Evolutionary conservation across 2,329 filamentous ascomycete genomes (phyloP), one percentile per base, ranked within the genome.

Genomic region (Pseudogymnoascus sp.): DNA sequence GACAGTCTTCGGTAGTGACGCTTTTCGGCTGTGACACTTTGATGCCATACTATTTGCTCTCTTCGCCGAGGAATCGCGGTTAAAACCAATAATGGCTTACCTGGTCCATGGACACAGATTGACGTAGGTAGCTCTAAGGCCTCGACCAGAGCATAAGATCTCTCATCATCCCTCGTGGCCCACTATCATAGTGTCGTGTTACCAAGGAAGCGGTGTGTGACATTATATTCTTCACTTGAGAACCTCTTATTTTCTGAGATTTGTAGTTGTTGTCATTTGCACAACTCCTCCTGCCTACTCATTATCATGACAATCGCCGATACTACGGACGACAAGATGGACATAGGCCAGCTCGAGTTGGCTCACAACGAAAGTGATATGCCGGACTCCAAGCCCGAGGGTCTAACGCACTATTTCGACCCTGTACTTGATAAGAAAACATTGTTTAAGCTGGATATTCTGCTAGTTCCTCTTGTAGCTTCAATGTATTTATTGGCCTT

Each of bases 401-500:
- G 42, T 5, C n/a, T 17, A n/a, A 17, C 21, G 4, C 27, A 4
- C 8, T 33, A 55, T 17, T 33, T 55, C 6, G 48, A 55, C 8
- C 27, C 48, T 21, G 48, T 55, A 5, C 48, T 55, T 12, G 48
- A 55, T 6, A 55, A 55, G 29, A 55, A 55, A 33, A 33, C 29
- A 13, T 33, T 55, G 29, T 33, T 55, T 33, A 55, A 29, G 13
- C 48, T 55, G 48, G 48, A 55, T 55, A 33, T 55, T 55, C 48
- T 55, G 29, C 48, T 55, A n/a, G 48, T 55, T 55, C 48, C 48
- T 55, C 48, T 55, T 33, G 3, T 55, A 9, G 48, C 48, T 21
- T 55, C 58, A 5, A 78, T 88, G 2, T 86, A 87, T 66, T 76
- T 88, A 3, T 86, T 82, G 72, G 86, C 84, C 0, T 81, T 81